These are phyloP conservation scores for Geotrichum klebahnii DNA, from an alignment of 1,139 yeast species.

Conservation along the genomic window DNA sequence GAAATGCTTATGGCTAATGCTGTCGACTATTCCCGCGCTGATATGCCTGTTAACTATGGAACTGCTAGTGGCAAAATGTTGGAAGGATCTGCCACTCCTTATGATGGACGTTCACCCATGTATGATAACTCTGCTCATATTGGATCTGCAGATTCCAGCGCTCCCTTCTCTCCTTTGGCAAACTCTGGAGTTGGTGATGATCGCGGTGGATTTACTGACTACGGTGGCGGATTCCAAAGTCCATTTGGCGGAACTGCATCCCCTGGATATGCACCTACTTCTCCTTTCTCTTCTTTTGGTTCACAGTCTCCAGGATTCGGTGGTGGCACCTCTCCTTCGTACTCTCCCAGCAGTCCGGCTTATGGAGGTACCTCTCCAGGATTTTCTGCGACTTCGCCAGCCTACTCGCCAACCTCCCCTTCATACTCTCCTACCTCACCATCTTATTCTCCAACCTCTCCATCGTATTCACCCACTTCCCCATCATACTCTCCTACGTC, in stretches of 20 bases:
- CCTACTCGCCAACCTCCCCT: slow-evolving; percentile 67
- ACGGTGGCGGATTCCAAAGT: slow-evolving; percentile 59
- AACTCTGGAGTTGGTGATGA: slow-evolving; percentile 80
- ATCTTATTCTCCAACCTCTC: slow-evolving; percentile 60
- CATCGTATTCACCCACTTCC: slow-evolving; percentile 65
- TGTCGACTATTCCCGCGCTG: slow-evolving; percentile 41
- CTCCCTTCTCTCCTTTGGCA: slow-evolving; percentile 81
- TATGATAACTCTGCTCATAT: slow-evolving; percentile 60
- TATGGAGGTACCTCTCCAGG: slow-evolving; percentile 71
- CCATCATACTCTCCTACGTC: slow-evolving; percentile 68
- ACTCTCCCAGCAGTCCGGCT: slow-evolving; percentile 69
- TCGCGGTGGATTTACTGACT: slow-evolving; percentile 89
- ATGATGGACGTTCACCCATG: slow-evolving; percentile 74
- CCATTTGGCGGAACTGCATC: slow-evolving; percentile 55
- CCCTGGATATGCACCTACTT: slow-evolving; percentile 61
- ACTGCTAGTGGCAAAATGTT: slow-evolving; percentile 36
- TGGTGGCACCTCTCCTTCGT: slow-evolving; percentile 58
- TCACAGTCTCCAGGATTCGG: slow-evolving; percentile 68
- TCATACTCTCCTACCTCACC: slow-evolving; percentile 67
- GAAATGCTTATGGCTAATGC: slow-evolving; percentile 71
- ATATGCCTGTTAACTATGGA: slow-evolving; percentile 35
- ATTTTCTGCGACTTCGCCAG: slow-evolving; percentile 55
- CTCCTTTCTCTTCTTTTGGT: slow-evolving; percentile 55
- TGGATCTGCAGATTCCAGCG: slow-evolving; percentile 70
- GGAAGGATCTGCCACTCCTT: slow-evolving; percentile 94